Conservation (phyloP, 805 yeast genomes). For the Candida sonorensis region DNA sequence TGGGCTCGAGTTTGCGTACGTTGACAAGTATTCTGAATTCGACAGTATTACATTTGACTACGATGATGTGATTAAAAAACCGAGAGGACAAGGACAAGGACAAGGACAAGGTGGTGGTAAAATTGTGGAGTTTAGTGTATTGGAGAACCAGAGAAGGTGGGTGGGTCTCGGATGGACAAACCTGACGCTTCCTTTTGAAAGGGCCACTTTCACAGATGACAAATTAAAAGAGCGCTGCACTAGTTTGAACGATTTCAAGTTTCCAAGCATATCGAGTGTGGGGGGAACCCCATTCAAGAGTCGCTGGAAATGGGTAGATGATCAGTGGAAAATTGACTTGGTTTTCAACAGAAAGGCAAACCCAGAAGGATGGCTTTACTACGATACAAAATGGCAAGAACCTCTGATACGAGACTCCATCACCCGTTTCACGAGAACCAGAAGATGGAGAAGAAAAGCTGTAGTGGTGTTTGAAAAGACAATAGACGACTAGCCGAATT, state of each 20-base stretch:
- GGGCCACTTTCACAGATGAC: slow-evolving; percentile 41
- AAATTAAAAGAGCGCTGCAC: slow-evolving; percentile 25
- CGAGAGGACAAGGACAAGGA: too few relatives aligned
- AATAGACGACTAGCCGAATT: too few relatives aligned
- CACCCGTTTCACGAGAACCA: slow-evolving; percentile 42
- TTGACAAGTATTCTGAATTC: slow-evolving; percentile 12
- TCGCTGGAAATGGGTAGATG: slow-evolving; percentile 55
- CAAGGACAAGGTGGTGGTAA: too few relatives aligned
- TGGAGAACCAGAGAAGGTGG: slow-evolving; percentile 59
- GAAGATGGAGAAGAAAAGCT: slow-evolving; percentile 47
- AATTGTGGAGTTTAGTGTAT: slow-evolving; percentile 40
- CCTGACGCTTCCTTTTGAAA: slow-evolving; percentile 43
- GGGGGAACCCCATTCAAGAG: too few relatives aligned
- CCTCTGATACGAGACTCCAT: slow-evolving; percentile 37
- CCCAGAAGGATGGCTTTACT: slow-evolving; percentile 48
- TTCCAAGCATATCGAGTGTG: too few relatives aligned
- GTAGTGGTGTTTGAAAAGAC: slow-evolving; percentile 8
- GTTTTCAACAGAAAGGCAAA: slow-evolving; percentile 32
- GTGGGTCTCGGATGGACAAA: slow-evolving; percentile 54
- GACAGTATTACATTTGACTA: slow-evolving; percentile 3
- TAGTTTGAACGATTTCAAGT: slow-evolving; percentile 32
- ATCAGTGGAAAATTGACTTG: slow-evolving; percentile 40
- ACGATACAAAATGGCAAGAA: slow-evolving; percentile 44
- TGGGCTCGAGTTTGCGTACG: slow-evolving; percentile 27
- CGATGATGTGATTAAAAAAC: too few relatives aligned